A percentile compares a stretch with the other conserved stretches of the same genome.
These are phyloP conservation scores for Podospora appendiculata DNA, from an alignment of 495 filamentous ascomycete genomes.

Conservation along the genomic window DNA sequence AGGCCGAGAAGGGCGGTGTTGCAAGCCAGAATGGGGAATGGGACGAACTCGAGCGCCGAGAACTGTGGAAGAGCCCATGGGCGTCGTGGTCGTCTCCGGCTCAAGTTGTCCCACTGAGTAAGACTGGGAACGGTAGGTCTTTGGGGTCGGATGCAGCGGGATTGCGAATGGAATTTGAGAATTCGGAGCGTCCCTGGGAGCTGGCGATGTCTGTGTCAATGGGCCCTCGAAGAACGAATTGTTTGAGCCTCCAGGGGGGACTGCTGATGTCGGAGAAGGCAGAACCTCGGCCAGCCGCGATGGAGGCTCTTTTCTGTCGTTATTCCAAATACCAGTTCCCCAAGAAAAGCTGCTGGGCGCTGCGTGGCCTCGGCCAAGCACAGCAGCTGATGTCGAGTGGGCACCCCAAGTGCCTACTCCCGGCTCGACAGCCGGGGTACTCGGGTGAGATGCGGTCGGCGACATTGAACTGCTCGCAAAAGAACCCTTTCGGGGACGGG, in stretches of 20 bases:
- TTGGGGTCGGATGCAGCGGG: conserved; percentile 82
- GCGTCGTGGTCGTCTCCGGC: conserved; percentile 50
- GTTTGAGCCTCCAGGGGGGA: conserved; percentile 39
- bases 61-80: conserved; percentile 32
- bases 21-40: conserved; percentile 53
- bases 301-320: conserved; percentile 68
- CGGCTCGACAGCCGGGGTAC: conserved; percentile 62
- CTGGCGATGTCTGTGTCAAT: conserved; percentile 34
- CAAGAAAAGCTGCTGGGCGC: conserved; percentile 57
- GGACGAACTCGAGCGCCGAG: conserved; percentile 47
- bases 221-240: conserved; percentile 39
- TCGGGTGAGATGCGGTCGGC: conserved; percentile 67
- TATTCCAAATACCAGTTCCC: conserved; percentile 72
- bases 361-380: conserved; percentile 52
- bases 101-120: conserved; percentile 94
- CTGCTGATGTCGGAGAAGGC: conserved; percentile 65
- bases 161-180: conserved; percentile 83
- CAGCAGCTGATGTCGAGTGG: conserved; percentile 35
- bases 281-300: conserved; percentile 66
- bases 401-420: conserved; percentile 54
- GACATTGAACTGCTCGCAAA: conserved; percentile 63
- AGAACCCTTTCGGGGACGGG: conserved; percentile 47
- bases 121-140: conserved; percentile 91
- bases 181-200: conserved; percentile 36
- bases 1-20: conserved; percentile 77